Evolutionary conservation across 2,329 filamentous ascomycete species (phyloP).

Genomic region (Fusarium sp.): DNA sequence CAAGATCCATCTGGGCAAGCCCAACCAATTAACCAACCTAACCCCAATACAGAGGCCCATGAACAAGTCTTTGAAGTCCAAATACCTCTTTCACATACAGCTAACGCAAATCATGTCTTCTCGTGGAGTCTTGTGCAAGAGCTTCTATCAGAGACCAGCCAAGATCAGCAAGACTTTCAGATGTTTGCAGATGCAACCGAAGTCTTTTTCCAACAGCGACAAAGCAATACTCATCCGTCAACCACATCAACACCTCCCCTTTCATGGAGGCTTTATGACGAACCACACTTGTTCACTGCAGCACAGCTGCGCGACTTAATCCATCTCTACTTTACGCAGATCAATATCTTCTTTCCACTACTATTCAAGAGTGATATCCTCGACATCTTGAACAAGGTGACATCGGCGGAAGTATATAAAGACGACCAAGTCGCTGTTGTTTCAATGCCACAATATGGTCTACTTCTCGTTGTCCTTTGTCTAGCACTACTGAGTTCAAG

Average conservation of each 20-base stretch:
- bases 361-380: not conserved
- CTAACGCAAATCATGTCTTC: constrained; percentile 31
- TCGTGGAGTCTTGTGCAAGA: constrained; percentile 12
- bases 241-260: not conserved
- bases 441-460: not conserved
- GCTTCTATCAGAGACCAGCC: not conserved
- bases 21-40: not conserved
- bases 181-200: constrained; percentile 8
- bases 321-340: constrained; percentile 37
- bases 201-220: constrained; percentile 17
- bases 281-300: accelerated
- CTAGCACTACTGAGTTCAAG: not conserved
- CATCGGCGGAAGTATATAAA: not conserved
- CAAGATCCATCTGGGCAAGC: not conserved
- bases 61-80: constrained; percentile 1
- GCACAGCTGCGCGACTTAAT: not conserved
- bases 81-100: constrained; percentile 27
- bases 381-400: not conserved
- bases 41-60: not conserved
- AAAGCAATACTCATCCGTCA: not conserved
- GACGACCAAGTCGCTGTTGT: accelerated
- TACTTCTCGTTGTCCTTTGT: constrained; percentile 17
- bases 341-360: constrained; percentile 45
- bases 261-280: constrained; percentile 17
- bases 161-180: not conserved